A percentile compares a stretch with the other conserved stretches of the same genome.
These are phyloP conservation scores for Aspergillus hancockii DNA, from an alignment of 495 filamentous ascomycete species.

Conservation along the genomic window DNA sequence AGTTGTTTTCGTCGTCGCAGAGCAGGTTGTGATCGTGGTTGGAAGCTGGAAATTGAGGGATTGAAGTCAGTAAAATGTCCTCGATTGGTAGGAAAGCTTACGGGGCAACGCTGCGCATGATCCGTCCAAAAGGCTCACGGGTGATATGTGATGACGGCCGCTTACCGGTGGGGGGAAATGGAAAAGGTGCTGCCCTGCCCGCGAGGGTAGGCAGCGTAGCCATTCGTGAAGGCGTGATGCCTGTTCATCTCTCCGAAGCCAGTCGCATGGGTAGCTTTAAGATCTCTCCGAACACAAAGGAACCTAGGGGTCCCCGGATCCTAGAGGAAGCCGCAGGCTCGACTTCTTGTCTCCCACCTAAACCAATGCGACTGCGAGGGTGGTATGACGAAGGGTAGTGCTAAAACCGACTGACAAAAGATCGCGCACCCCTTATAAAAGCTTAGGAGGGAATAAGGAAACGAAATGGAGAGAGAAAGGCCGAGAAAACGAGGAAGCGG, in stretches of 20 bases:
- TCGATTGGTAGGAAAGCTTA: background rate
- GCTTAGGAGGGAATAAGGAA: background rate
- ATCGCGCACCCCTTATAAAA: background rate
- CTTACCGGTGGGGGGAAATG: conserved; percentile 84
- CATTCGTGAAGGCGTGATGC: conserved; percentile 74
- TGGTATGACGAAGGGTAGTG: background rate
- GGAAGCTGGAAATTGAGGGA: conserved; percentile 63
- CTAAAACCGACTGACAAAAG: background rate
- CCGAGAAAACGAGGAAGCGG: background rate
- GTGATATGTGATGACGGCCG: background rate
- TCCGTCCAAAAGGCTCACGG: conserved; percentile 13
- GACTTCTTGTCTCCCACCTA: conserved; percentile 1
- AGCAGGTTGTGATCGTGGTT: conserved; percentile 77
- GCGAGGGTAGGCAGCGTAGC: conserved; percentile 65
- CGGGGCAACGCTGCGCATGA: background rate
- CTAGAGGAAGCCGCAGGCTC: conserved; percentile 11
- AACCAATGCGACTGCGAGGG: background rate
- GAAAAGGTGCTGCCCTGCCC: conserved; percentile 69
- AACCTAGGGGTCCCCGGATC: conserved; percentile 9
- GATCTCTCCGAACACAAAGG: conserved; percentile 14
- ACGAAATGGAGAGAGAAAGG: background rate
- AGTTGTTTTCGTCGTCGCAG: conserved; percentile 74
- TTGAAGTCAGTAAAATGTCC: background rate
- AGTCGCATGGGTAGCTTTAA: conserved; percentile 31
- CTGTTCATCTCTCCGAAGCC: conserved; percentile 50